Conservation (phyloP, 345 rosid species). For the Streptanthus diversifolius region DNA sequence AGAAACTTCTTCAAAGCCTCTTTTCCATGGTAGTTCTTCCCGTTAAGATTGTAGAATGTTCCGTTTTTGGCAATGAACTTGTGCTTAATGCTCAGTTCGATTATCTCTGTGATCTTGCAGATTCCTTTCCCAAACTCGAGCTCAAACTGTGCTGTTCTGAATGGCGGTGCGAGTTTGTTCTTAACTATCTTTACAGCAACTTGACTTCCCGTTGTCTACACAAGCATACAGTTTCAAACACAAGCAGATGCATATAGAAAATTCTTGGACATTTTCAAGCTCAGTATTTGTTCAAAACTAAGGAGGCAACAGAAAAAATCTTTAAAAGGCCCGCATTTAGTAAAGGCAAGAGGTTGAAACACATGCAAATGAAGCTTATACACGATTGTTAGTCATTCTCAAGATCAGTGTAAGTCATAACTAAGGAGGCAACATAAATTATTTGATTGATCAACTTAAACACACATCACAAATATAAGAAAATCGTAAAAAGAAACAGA, state of each 20-base stretch:
- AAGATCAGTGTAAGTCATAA: neutral
- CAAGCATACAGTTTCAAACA: slow-evolving; percentile 12
- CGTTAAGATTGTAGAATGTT: slow-evolving; percentile 46
- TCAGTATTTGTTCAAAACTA: neutral
- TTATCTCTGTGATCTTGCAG: slow-evolving; percentile 62
- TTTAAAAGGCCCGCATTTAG: slow-evolving; percentile 8
- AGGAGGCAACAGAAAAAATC: slow-evolving; percentile 31
- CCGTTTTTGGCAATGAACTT: slow-evolving; percentile 59
- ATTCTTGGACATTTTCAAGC: neutral
- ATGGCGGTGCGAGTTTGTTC: slow-evolving; percentile 96
- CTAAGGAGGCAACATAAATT: neutral
- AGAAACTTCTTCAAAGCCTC: slow-evolving; percentile 68
- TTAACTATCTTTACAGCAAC: slow-evolving; percentile 81
- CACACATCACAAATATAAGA: neutral
- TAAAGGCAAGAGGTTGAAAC: neutral
- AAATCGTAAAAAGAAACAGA: neutral
- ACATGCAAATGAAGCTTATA: neutral
- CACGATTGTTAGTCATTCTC: neutral
- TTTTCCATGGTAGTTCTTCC: slow-evolving; percentile 62
- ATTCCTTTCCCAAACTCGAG: slow-evolving; percentile 97
- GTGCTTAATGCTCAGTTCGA: slow-evolving; percentile 69
- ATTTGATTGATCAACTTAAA: neutral
- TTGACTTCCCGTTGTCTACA: slow-evolving; percentile 69
- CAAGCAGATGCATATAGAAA: neutral
- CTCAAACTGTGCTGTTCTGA: slow-evolving; percentile 75